Base-by-base conservation (phyloP, 495 filamentous ascomycete genomes). In the Daldinia concentrica region DNA sequence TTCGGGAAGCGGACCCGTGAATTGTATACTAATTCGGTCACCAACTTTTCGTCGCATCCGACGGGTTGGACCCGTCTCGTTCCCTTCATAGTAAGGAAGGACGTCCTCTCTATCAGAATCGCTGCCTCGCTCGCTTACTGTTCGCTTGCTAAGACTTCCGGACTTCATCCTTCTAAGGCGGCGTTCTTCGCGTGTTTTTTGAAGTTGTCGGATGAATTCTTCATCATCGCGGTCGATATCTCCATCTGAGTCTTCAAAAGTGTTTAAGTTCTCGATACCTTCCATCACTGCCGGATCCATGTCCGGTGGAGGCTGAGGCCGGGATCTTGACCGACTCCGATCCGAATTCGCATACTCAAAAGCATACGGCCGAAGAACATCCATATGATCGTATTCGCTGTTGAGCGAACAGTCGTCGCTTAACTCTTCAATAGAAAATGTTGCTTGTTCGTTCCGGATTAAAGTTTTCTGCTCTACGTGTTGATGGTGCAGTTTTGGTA, bases 31-130 rank as follows among this genome's bases (percentile, higher is more conserved):
- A 39, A 73, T 77, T 30, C 85, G 76, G 39, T 86, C 80, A 8
- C 82, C 83, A 26, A 82, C 75, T 48, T 81, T 82, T 56, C 84
- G 78, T 69, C 84, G 80, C 61, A 86, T 77, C 36, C 84, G 82
- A 57, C 85, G 81, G 17, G 78, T 81, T 26, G 79, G 79, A 6
- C 82, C 82, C n/a, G 75, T 74, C 36, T 87, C 82, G 48, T 78
- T 80, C 24, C 72, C 67, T 29, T 79, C 74, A 7, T 78, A 69
- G 41, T 82, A 79, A 7, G 84, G 79, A 64, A 81, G 70, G n/a
- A 85, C 43, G 55, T 87, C 85, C 62, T 86, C 85, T 37, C 75
- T 79, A 69, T 87, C 85, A 6, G 84, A 83, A 69, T 85, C 85
- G 65, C 82, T 84, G 50, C 83, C 85, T 68, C 83, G 83, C 75